phyloP scores from a whole-genome alignment of 345 rosid genomes.

The Populus pruinosa region DNA sequence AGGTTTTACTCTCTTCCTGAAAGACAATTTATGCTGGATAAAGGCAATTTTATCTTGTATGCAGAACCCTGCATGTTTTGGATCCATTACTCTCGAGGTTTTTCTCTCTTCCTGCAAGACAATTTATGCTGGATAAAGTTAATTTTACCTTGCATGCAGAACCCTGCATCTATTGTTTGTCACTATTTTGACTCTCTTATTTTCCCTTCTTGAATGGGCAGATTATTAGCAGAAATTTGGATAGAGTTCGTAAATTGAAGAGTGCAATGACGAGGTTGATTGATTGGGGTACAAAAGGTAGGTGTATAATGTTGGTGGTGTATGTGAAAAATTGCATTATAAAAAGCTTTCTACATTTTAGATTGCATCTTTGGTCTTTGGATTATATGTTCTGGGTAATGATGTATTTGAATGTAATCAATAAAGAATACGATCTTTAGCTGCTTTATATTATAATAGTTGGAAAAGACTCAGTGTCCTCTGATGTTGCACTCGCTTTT shows the following conservation, averaged over 20 bases:
- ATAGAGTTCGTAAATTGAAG: constrained; percentile 92
- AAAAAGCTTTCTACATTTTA: background rate
- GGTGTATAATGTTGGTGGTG: background rate
- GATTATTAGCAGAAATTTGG: constrained; percentile 96
- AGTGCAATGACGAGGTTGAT: constrained; percentile 94
- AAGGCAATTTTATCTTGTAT: background rate
- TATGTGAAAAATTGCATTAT: constrained; percentile 2
- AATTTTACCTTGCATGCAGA: background rate
- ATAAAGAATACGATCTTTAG: background rate
- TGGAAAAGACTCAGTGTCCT: background rate
- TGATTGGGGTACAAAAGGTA: constrained; percentile 98
- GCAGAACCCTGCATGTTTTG: background rate
- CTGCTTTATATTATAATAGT: background rate
- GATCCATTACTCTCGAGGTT: background rate
- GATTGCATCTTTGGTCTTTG: background rate
- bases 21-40: background rate
- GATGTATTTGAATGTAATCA: background rate
- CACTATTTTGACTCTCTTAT: background rate
- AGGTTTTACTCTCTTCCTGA: background rate
- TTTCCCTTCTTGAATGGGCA: constrained; percentile 22
- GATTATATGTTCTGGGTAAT: background rate
- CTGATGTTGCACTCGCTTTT: background rate
- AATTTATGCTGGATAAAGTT: background rate
- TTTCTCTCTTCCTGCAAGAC: background rate
- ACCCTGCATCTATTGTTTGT: background rate